Evolutionary conservation across 495 filamentous ascomycete genomes (phyloP).

Genomic region (Haplographium delicatum): DNA sequence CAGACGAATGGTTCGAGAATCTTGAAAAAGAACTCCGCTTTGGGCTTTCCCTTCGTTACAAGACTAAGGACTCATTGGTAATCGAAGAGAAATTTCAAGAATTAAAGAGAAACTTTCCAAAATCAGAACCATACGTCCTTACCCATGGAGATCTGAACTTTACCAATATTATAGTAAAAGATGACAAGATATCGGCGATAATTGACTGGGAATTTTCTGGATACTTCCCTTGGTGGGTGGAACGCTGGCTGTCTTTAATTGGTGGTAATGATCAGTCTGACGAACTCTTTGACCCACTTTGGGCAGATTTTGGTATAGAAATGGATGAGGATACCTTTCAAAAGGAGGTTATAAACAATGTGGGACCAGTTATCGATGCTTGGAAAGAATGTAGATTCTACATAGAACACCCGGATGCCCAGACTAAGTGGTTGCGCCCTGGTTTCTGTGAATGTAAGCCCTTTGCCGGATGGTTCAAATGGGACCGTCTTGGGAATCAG

Average conservation of each 20-base stretch:
- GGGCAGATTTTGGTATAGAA: neutral
- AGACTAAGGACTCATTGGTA: neutral
- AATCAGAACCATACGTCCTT: conserved; percentile 25
- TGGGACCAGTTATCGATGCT: neutral
- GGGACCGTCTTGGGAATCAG: neutral
- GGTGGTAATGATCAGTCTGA: neutral
- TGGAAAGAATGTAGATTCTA: neutral
- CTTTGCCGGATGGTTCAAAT: neutral
- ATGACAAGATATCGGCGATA: conserved; percentile 31
- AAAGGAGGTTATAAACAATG: neutral
- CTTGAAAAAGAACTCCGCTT: conserved; percentile 2
- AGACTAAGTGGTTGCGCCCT: neutral
- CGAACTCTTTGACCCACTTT: neutral
- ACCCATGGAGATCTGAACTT: conserved; percentile 32
- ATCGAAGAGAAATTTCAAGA: conserved; percentile 5
- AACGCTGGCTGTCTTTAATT: neutral
- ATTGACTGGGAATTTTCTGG: conserved; percentile 13
- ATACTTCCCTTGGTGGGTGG: conserved; percentile 11
- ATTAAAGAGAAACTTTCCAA: conserved; percentile 11
- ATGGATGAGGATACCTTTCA: neutral
- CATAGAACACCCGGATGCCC: neutral
- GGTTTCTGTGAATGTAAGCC: conserved; percentile 3
- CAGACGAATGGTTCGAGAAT: conserved; percentile 9
- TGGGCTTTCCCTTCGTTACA: neutral
- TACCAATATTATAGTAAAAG: conserved; percentile 29